Conservation (phyloP, 2,329 filamentous ascomycete species). For the Bipolaris sorokiniana region DNA sequence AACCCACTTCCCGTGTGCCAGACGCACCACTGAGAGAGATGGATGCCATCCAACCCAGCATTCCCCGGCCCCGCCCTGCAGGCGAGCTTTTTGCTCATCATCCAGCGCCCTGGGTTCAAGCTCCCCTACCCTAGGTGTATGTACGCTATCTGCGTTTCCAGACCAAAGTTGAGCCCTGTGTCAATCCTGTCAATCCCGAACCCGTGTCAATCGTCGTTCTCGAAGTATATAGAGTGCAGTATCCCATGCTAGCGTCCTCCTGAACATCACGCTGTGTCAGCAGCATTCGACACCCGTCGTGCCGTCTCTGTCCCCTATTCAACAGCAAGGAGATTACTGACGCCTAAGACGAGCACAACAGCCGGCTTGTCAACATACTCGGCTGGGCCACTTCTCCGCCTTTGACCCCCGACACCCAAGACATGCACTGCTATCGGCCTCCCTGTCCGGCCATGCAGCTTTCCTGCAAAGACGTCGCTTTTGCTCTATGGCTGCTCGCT, state of each 20-base stretch:
- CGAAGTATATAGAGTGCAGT: too few species aligned
- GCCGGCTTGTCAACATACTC: slow-evolving; percentile 32
- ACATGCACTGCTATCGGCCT: slow-evolving; percentile 23
- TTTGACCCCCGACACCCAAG: slow-evolving; percentile 7
- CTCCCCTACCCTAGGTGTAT: slow-evolving; percentile 1
- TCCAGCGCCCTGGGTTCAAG: slow-evolving; percentile 17
- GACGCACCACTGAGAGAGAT: slow-evolving; percentile 7
- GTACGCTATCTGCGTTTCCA: slow-evolving; percentile 4
- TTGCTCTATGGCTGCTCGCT: slow-evolving; percentile 36
- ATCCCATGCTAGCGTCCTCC: background rate
- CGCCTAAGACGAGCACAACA: slow-evolving; percentile 28
- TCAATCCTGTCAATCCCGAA: background rate
- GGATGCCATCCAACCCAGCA: slow-evolving; percentile 10
- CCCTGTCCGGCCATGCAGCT: slow-evolving; percentile 17
- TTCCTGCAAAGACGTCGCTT: slow-evolving; percentile 20
- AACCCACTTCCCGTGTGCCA: slow-evolving; percentile 10
- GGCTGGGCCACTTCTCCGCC: slow-evolving; percentile 16
- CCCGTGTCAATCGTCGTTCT: too few species aligned
- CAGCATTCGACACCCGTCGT: slow-evolving; percentile 1
- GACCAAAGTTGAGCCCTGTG: slow-evolving; percentile 7
- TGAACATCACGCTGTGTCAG: background rate
- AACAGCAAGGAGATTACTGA: slow-evolving; percentile 31
- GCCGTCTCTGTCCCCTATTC: slow-evolving; percentile 16
- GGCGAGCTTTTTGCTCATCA: slow-evolving; percentile 17
- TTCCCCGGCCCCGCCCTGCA: slow-evolving; percentile 8